phyloP scores from a whole-genome alignment of 202 grass and related monocot genomes.

The Tripidium arundinaceum region DNA sequence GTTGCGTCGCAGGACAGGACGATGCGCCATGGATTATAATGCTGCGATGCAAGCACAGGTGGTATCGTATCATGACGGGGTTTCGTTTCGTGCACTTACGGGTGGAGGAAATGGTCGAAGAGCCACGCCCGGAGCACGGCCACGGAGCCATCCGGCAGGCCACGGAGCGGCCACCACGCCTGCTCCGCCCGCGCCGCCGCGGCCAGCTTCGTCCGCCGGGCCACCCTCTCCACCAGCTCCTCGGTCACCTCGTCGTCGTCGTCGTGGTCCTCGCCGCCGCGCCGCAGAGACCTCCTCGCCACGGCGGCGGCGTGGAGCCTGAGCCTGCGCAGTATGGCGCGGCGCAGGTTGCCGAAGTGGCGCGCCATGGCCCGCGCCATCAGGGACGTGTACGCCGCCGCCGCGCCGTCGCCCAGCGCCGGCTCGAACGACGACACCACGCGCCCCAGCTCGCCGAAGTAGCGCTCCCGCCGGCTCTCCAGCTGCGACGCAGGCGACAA shows the following conservation, averaged over 20 bases:
- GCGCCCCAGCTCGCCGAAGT: conserved; percentile 65
- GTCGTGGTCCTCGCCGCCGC: background rate
- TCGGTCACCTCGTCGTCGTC: background rate
- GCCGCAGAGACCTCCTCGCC: background rate
- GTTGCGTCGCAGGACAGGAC: background rate
- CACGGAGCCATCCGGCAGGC: conserved; percentile 73
- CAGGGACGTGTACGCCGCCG: conserved; percentile 69
- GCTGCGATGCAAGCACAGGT: background rate
- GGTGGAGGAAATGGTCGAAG: conserved; percentile 92
- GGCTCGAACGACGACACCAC: conserved; percentile 71
- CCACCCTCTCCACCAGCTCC: conserved; percentile 36
- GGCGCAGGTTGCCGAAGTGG: conserved; percentile 80
- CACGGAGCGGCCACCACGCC: conserved; percentile 70
- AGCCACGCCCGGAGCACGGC: conserved; percentile 87
- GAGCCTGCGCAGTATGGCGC: conserved; percentile 61
- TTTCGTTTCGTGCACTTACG: conserved; percentile 47
- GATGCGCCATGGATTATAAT: background rate
- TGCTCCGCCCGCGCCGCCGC: conserved; percentile 55
- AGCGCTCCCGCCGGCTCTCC: conserved; percentile 69
- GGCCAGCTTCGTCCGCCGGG: conserved; percentile 54
- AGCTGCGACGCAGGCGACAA: conserved; percentile 38
- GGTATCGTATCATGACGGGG: background rate
- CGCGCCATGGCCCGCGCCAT: conserved; percentile 88
- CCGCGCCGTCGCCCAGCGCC: conserved; percentile 49
- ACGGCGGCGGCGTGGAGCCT: conserved; percentile 15